Evolutionary conservation across 345 rosid genomes (phyloP).

Genomic region (Euphorbia pulcherrima): DNA sequence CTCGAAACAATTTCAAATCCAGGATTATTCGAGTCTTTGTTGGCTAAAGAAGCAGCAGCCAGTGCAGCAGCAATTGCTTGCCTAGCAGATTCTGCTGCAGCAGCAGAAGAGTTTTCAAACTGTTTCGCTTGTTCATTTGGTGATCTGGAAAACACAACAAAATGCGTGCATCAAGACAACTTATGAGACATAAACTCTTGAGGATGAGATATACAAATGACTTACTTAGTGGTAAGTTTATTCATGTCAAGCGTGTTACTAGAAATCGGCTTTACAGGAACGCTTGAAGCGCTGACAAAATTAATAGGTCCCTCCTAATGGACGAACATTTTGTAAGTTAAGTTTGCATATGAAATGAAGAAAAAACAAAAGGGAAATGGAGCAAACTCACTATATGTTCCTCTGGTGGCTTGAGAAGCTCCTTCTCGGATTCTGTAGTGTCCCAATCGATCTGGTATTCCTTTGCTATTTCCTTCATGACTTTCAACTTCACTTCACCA

Average conservation of each 20-base stretch:
- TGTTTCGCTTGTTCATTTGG: conserved; percentile 25
- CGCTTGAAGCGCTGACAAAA: conserved; percentile 66
- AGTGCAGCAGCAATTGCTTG: conserved; percentile 89
- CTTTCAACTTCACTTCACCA: conserved; percentile 72
- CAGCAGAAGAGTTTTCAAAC: conserved; percentile 60
- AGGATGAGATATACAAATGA: no score
- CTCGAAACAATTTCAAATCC: conserved; percentile 16
- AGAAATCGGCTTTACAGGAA: conserved; percentile 46
- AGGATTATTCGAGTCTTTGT: conserved; percentile 27
- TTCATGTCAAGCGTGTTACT: conserved; percentile 22
- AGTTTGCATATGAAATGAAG: conserved; percentile 2
- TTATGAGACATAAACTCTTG: no score
- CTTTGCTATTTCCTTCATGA: conserved; percentile 83
- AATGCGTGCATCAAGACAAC: no score
- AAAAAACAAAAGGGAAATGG: neutral
- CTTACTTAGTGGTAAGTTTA: no score
- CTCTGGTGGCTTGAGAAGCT: conserved; percentile 79
- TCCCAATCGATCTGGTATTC: conserved; percentile 86
- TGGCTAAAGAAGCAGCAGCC: conserved; percentile 72
- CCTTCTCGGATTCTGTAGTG: conserved; percentile 74
- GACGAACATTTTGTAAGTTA: neutral
- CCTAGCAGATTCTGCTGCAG: conserved; percentile 78
- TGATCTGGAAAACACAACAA: conserved; percentile 37
- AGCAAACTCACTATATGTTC: conserved; percentile 53
- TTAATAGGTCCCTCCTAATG: conserved; percentile 55